These are phyloP conservation scores for Tausonia pullulans DNA, from an alignment of 1,284 basidiomycete genomes.

Conservation along the genomic window DNA sequence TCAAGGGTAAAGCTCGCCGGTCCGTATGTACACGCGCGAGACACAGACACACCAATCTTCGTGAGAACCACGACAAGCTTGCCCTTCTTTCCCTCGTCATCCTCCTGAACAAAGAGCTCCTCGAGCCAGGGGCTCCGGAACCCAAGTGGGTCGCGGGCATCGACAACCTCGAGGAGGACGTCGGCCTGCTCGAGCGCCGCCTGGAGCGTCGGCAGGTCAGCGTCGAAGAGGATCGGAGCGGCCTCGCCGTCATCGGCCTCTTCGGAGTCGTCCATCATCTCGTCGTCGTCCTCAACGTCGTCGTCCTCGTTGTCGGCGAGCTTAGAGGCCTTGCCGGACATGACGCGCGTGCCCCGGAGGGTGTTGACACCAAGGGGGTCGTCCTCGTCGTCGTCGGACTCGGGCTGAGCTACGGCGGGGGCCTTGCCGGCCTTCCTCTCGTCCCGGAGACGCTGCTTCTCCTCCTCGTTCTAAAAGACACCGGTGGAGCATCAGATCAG, in stretches of 20 bases:
- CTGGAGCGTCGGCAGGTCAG: slow-evolving; percentile 53
- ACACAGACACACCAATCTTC: slow-evolving; percentile 59
- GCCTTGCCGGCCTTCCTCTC: slow-evolving; percentile 20
- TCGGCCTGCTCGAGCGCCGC: slow-evolving; percentile 72
- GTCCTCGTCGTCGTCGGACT: slow-evolving; percentile 13
- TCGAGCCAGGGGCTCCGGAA: slow-evolving; percentile 58
- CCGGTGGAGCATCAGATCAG: not conserved
- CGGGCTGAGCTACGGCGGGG: not conserved
- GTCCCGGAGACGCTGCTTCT: slow-evolving; percentile 53
- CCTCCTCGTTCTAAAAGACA: slow-evolving; percentile 48
- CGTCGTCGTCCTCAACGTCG: slow-evolving; percentile 32
- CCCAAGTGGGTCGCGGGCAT: slow-evolving; percentile 69
- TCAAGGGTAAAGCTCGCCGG: slow-evolving; percentile 3
- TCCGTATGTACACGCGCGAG: slow-evolving; percentile 2
- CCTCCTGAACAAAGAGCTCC: slow-evolving; percentile 41
- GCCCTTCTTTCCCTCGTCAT: slow-evolving; percentile 35
- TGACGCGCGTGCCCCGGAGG: slow-evolving; percentile 5
- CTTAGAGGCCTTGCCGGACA: slow-evolving; percentile 23
- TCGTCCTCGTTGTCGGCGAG: slow-evolving; percentile 18
- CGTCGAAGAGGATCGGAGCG: slow-evolving; percentile 48
- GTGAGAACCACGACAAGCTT: slow-evolving; percentile 60
- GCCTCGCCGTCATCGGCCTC: slow-evolving; percentile 31
- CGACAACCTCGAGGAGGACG: slow-evolving; percentile 71
- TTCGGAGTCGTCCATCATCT: slow-evolving; percentile 8
- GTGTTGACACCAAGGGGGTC: slow-evolving; percentile 12